Base-by-base conservation (phyloP, 345 rosid species). In the Citrus hindsii region DNA sequence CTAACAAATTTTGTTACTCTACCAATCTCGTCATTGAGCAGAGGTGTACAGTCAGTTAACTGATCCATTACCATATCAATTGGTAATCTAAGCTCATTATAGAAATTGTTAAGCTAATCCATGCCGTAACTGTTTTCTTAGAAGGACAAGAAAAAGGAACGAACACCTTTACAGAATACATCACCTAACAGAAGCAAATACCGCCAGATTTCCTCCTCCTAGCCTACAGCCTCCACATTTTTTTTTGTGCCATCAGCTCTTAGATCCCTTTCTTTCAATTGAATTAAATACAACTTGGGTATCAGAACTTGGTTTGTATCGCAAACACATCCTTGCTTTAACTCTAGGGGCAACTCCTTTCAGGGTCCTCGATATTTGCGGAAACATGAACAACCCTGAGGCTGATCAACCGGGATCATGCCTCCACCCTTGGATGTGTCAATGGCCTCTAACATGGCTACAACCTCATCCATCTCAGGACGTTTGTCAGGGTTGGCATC, bases 371-470 rank as follows among this genome's bases (percentile, higher is more conserved):
- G 86, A 40, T 76, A 56, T 81, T 90, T 87, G 67, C 92, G 84
- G 79, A 96, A 92, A 84, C 98, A 96, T 75, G 91, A 83, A 83
- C 98, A 96, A 37, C 99, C 88, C 67, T 88, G 87, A 22, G 89
- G 92, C 82, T 96, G 99, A 80, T 94, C 98, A 0, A 80, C 68
- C 60, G 98, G 99, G 71, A 94, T 91, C 98, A 96, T 94, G 38
- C 97, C 99, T 61, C 99, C 97, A 2, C 99, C 99, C 83, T 91
- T 96, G 9, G 97, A 84, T 55, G 98, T 90, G 89, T 96, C 98
- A 2, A 96, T 88, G 19, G 90, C 94, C 86, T 94, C 97, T 87
- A 96, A 75, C 95, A 94, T 79, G 4, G 92, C 37, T 62, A 96
- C 98, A 72, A 89, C 98, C 79, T 94, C 97, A 2, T 91, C 97